phyloP scores from a whole-genome alignment of 768 basidiomycete species.

The Rubroboletus satanas region DNA sequence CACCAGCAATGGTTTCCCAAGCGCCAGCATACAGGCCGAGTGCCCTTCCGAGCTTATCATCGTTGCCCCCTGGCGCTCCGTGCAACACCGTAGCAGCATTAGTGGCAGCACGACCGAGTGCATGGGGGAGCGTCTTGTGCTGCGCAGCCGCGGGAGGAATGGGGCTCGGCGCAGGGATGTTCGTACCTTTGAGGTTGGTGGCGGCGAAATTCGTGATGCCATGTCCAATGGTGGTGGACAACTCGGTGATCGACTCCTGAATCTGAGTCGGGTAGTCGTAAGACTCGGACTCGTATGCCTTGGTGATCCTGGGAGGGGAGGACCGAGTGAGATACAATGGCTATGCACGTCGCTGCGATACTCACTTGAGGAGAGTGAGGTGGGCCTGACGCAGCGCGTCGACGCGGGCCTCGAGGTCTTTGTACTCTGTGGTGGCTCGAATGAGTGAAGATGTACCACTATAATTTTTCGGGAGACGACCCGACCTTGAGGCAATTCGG shows the following conservation, averaged over 20 bases:
- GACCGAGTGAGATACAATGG: background rate
- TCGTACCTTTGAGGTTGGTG: slow-evolving; percentile 83
- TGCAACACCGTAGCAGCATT: slow-evolving; percentile 49
- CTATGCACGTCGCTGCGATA: slow-evolving; percentile 2
- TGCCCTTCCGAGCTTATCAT: slow-evolving; percentile 73
- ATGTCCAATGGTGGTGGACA: slow-evolving; percentile 66
- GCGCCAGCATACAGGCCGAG: slow-evolving; percentile 75
- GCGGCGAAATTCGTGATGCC: slow-evolving; percentile 83
- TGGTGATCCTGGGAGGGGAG: slow-evolving; percentile 57
- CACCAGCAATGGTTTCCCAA: slow-evolving; percentile 79
- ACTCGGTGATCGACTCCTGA: slow-evolving; percentile 73
- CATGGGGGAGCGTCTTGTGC: slow-evolving; percentile 97
- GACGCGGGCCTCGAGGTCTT: slow-evolving; percentile 90
- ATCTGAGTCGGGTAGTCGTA: slow-evolving; percentile 91
- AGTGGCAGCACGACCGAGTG: slow-evolving; percentile 78
- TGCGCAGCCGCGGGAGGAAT: slow-evolving; percentile 52
- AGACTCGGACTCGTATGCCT: slow-evolving; percentile 82
- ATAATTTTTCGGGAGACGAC: background rate
- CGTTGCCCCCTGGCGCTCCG: slow-evolving; percentile 42
- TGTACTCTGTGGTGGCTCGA: slow-evolving; percentile 69
- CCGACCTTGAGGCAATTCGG: slow-evolving; percentile 86
- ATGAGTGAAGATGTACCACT: background rate
- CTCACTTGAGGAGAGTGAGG: slow-evolving; percentile 71
- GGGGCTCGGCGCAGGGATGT: slow-evolving; percentile 68
- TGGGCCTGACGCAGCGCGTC: slow-evolving; percentile 86